phyloP scores from a whole-genome alignment of 1,139 yeast genomes.

The Suhomyces chickasaworum region DNA sequence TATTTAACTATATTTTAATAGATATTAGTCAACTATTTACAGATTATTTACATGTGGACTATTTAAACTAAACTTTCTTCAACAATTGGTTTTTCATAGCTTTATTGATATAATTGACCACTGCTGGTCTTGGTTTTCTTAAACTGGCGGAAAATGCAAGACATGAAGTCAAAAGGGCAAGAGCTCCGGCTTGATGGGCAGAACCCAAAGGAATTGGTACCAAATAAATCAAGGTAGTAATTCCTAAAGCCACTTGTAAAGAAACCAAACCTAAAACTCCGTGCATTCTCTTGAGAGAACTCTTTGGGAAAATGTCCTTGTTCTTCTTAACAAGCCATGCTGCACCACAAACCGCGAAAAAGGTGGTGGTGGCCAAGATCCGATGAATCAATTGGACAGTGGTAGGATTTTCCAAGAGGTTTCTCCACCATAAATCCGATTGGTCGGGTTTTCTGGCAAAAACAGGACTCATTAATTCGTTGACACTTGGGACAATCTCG shows the following conservation, averaged over 20 bases:
- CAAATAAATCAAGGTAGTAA: slow-evolving; percentile 77
- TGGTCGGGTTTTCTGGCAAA: slow-evolving; percentile 67
- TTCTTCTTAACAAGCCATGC: slow-evolving; percentile 63
- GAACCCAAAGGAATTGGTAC: slow-evolving; percentile 96
- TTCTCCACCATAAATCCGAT: slow-evolving; percentile 87
- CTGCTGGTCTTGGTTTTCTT: slow-evolving; percentile 64
- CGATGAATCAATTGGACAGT: slow-evolving; percentile 95
- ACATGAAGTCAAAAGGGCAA: slow-evolving; percentile 80
- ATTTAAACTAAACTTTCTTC: slow-evolving; percentile 2
- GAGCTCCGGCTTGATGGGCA: slow-evolving; percentile 95
- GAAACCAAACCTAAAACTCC: slow-evolving; percentile 79
- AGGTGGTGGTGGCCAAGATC: slow-evolving; percentile 79
- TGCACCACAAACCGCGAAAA: slow-evolving; percentile 65
- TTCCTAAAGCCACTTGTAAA: slow-evolving; percentile 83
- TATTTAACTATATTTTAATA: not conserved
- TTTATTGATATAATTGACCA: slow-evolving; percentile 31
- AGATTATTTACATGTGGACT: not conserved
- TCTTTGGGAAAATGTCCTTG: slow-evolving; percentile 61
- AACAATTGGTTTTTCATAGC: slow-evolving; percentile 24
- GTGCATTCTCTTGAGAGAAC: slow-evolving; percentile 56
- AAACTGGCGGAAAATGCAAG: slow-evolving; percentile 70
- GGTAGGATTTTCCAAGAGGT: slow-evolving; percentile 90
- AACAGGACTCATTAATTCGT: slow-evolving; percentile 77
- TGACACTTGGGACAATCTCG: slow-evolving; percentile 64
- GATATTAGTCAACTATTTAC: slow-evolving; percentile 2